Percentiles rank a stretch among this genome's conserved stretches.
These are phyloP conservation scores for Penstemon barbatus DNA, from an alignment of 257 asterid species.

Conservation along the genomic window DNA sequence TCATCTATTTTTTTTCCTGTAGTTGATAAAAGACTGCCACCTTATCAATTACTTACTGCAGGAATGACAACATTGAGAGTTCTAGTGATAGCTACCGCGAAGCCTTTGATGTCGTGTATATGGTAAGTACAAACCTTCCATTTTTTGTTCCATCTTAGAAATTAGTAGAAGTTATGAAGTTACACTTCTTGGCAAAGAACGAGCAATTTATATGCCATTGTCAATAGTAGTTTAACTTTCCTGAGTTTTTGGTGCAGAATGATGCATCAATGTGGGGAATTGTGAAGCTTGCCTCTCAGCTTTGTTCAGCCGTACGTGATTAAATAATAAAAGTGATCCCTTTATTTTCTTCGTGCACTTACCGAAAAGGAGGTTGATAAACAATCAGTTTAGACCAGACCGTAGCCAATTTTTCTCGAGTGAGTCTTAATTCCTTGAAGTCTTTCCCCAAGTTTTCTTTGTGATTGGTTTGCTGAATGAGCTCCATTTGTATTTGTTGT, in stretches of 20 bases:
- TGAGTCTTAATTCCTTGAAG: constrained; percentile 13
- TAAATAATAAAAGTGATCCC: constrained; percentile 18
- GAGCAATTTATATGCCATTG: not conserved
- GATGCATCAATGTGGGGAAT: constrained; percentile 84
- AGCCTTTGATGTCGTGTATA: constrained; percentile 78
- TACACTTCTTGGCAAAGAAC: constrained; percentile 8
- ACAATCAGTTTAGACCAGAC: not conserved
- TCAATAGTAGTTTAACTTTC: constrained; percentile 7
- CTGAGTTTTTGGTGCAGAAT: constrained; percentile 46
- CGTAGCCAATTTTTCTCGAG: constrained; percentile 25
- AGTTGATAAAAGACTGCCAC: constrained; percentile 4
- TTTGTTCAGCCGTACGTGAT: constrained; percentile 51
- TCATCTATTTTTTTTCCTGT: not conserved
- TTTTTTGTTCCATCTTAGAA: not conserved
- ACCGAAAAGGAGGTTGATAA: constrained; percentile 1
- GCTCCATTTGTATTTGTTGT: not conserved
- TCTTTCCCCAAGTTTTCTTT: not conserved
- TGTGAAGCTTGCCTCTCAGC: constrained; percentile 70
- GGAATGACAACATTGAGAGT: constrained; percentile 76
- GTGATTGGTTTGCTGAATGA: constrained; percentile 2
- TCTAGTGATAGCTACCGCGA: constrained; percentile 65
- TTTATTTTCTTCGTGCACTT: constrained; percentile 15
- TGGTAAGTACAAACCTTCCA: constrained; percentile 47
- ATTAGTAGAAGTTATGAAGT: not conserved
- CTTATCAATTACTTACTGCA: constrained; percentile 37